Percentiles rank a stretch among this genome's conserved stretches.
Conservation (phyloP, 2,329 filamentous ascomycete species). For the Penicillium psychrosexuale region DNA sequence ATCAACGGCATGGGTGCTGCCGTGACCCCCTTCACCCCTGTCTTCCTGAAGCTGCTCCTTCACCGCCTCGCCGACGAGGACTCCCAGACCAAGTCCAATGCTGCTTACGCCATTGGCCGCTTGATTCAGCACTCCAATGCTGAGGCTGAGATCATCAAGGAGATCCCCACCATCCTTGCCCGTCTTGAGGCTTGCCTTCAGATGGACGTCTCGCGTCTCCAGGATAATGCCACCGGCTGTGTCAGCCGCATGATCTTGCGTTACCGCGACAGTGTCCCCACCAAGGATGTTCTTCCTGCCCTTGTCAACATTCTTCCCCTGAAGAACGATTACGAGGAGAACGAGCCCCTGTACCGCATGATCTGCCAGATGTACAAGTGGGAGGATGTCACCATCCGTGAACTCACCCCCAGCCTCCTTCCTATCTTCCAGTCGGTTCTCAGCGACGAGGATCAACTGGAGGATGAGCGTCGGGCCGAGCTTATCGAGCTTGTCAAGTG, state of each 20-base stretch:
- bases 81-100: slow-evolving; percentile 88
- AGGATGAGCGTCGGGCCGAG: slow-evolving; percentile 48
- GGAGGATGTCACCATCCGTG: slow-evolving; percentile 46
- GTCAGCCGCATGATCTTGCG: slow-evolving; percentile 88
- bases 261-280: slow-evolving; percentile 77
- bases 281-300: slow-evolving; percentile 76
- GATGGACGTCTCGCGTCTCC: slow-evolving; percentile 72
- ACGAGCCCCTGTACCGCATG: slow-evolving; percentile 88
- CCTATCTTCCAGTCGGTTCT: slow-evolving; percentile 50
- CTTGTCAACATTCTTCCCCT: slow-evolving; percentile 77
- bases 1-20: slow-evolving; percentile 76
- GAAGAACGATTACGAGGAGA: slow-evolving; percentile 94
- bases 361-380: slow-evolving; percentile 72
- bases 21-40: slow-evolving; percentile 76
- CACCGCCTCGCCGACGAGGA: slow-evolving; percentile 89
- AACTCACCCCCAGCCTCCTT: slow-evolving; percentile 46
- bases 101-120: slow-evolving; percentile 84
- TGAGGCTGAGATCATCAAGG: slow-evolving; percentile 67
- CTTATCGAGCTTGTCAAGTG: slow-evolving; percentile 49
- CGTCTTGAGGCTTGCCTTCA: slow-evolving; percentile 84
- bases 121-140: slow-evolving; percentile 79
- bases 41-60: slow-evolving; percentile 73
- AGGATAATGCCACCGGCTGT: slow-evolving; percentile 92
- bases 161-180: slow-evolving; percentile 72
- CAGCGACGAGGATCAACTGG: slow-evolving; percentile 46